Conservation (phyloP, 1,284 basidiomycete species). For the Ganoderma boninense region DNA sequence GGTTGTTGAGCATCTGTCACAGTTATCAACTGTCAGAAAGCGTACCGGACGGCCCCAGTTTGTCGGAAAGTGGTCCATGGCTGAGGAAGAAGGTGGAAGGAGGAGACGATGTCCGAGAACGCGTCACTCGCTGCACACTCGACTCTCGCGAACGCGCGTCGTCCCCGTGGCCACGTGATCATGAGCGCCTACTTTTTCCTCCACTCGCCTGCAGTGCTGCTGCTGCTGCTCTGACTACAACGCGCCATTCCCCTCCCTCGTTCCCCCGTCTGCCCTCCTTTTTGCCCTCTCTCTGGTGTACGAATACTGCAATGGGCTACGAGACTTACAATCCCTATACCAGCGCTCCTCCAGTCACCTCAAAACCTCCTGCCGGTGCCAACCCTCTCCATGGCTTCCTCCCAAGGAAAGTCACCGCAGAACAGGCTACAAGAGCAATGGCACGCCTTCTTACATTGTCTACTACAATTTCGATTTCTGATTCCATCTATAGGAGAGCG, state of each 20-base stretch:
- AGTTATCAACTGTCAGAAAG: conserved; percentile 8
- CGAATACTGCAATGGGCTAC: conserved; percentile 9
- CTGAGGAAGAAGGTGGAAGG: conserved; percentile 12
- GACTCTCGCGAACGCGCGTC: conserved; percentile 27
- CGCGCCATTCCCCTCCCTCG: background rate
- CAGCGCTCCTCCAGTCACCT: conserved; percentile 31
- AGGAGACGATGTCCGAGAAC: conserved; percentile 9
- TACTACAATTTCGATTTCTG: background rate
- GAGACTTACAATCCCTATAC: conserved; percentile 37
- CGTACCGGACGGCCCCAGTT: conserved; percentile 84
- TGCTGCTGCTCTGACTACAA: background rate
- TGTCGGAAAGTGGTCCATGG: conserved; percentile 83
- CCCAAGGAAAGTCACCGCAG: conserved; percentile 58
- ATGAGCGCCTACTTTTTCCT: conserved; percentile 3
- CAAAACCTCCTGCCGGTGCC: conserved; percentile 29
- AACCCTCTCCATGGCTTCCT: conserved; percentile 66
- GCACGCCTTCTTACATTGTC: conserved; percentile 47
- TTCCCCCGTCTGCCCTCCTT: background rate
- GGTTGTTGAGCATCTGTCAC: background rate
- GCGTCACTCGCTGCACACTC: conserved; percentile 13
- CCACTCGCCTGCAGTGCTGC: conserved; percentile 4
- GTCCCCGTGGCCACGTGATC: conserved; percentile 24
- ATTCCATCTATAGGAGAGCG: conserved; percentile 67
- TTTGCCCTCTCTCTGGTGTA: background rate
- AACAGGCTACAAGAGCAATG: conserved; percentile 41